Evolutionary conservation across 2,329 filamentous ascomycete species (phyloP), one percentile per base, ranked within the genome.

Genomic region (Diaporthe sp.): DNA sequence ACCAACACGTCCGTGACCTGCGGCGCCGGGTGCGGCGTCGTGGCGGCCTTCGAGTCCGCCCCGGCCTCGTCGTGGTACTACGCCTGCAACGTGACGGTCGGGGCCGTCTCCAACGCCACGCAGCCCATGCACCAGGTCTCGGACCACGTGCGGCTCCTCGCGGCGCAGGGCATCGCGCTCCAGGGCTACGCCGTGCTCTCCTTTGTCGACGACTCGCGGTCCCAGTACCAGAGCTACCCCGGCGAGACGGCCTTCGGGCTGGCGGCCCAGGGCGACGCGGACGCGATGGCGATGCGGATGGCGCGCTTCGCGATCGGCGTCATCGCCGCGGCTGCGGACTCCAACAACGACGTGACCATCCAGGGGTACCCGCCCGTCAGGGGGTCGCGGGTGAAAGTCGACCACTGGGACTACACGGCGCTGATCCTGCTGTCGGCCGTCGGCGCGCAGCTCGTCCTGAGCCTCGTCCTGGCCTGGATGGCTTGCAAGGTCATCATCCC

Each of bases 171-270:
- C 1, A 86, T 87, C 22, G 86, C 86, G 0, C 82, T 86, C 7
- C 82, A 85, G 49, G 86, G 85, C 7, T 86, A 85, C 75, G 78
- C 76, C 10, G 77, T 75, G 15, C 76, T 79, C 15, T 81, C 78
- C 1, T 71, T 77, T 15, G 79, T 42, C 70, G 79, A 79, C 75
- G 76, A 77, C 73, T 77, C 80, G 47, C 73, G 76, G 71, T 76
- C 80, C 49, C 82, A 83, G 76, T 84, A 81, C 60, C 85, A 87
- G 77, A 84, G 83, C 13, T 88, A 88, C 70, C 86, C 87, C 0
- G 80, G 82, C 37, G 84, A 86, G 70, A 83, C 84, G 1, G 75
- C 81, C 6, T 87, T 84, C 70, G 87, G 87, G 2, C 51, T 57
- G 0, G 79, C 83, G 3, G 71, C 79, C 17, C 73, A 80, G 17